These are phyloP conservation scores for Sporothrix curviconia DNA, from an alignment of 2,329 filamentous ascomycete species.

Conservation along the genomic window DNA sequence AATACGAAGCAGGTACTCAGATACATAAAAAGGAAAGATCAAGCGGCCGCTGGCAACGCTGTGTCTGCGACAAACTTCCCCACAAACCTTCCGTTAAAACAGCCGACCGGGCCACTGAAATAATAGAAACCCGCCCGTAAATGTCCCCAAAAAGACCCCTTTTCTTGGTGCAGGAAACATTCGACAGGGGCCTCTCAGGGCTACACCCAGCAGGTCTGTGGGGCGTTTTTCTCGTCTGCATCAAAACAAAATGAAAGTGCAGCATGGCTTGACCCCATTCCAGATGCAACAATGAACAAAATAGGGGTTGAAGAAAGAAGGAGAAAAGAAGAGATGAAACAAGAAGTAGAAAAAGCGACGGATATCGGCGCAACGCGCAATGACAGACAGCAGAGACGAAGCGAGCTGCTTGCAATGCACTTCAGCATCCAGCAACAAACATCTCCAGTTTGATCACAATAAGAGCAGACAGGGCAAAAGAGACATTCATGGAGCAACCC, in stretches of 20 bases:
- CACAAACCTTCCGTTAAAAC: not conserved
- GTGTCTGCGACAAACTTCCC: too few species aligned
- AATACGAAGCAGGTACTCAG: too few species aligned
- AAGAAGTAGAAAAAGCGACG: not conserved
- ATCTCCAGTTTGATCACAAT: not conserved
- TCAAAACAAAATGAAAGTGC: not conserved
- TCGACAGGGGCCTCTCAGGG: too few species aligned
- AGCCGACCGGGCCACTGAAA: not conserved
- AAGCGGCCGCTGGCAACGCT: not conserved
- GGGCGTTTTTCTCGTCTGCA: not conserved
- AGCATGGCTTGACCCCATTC: not conserved
- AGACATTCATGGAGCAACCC: too few species aligned
- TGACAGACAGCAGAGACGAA: not conserved
- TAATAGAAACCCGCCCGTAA: not conserved
- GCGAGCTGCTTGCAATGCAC: not conserved
- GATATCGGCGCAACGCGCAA: too few species aligned
- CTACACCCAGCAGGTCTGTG: too few species aligned
- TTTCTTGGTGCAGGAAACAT: not conserved
- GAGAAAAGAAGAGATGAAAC: slow-evolving; percentile 6
- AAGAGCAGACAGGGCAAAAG: too few species aligned
- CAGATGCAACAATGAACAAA: not conserved
- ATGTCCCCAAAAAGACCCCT: not conserved
- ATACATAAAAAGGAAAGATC: too few species aligned
- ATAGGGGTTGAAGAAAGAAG: not conserved
- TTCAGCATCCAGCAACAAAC: too few species aligned